Evolutionary conservation across 108 stramenopile species (phyloP), one percentile per base, ranked within the genome.

Genomic region (Stephanodiscus triporus): DNA sequence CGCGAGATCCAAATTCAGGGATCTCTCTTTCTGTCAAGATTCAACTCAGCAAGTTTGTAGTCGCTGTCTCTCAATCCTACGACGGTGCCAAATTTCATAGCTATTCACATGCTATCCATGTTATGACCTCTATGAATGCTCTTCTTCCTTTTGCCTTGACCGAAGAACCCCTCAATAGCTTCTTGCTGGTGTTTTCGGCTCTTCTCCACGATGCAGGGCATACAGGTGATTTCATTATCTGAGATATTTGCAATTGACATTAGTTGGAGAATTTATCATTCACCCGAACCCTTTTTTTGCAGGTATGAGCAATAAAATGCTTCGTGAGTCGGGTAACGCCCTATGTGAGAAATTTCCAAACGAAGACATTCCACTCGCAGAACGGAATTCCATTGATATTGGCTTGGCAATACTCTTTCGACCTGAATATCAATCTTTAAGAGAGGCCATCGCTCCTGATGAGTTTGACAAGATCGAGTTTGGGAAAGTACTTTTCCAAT

Each of bases 191-290:
- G 10, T 83, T 85, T 34, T 50, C 81, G 17, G 77, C 77, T 30
- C 63, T 85, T 13, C 72, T 85, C 50, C 85, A 85, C 32, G 85
- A 85, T 53, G 78, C 68, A 1, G 85, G 76, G 0, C 85, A 85
- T 63, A 83, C 82, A 11, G 82, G 76, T 54, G 32, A 67, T 19
- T 42, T 14, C 1, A 0, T 24, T 53, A 8, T 8, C 5, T 24
- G 8, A 8, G 51, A 5, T 7, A 24, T 53, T 24, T 6, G 20
- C 51, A 0, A 17, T 50, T 24, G 51, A 14, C 51, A 10, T 6
- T 8, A 8, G 14, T 20, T 24, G 8, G 24, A 8, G 1, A 6
- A 40, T 0, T 11, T 7, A 11, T 4, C 9, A 11, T 0, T 11
- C 11, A 11, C 9, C 9, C 11, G 3, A 8, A 40, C 11, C 9